A percentile compares a stretch with the other conserved stretches of the same genome.
Conservation (phyloP, 1,284 basidiomycete genomes). For the Puccinia hordei region DNA sequence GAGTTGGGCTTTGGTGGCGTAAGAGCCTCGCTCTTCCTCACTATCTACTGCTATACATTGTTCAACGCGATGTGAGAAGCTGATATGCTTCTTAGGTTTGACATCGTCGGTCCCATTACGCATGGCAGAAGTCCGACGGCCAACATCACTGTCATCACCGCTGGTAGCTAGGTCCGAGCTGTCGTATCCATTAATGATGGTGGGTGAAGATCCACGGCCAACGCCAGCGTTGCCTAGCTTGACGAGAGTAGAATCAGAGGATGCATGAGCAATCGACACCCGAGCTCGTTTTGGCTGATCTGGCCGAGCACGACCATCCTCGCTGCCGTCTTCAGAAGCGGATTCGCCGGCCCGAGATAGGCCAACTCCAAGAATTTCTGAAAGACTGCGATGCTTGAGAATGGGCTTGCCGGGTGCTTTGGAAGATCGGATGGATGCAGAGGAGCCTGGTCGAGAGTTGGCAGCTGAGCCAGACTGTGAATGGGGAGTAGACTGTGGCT, state of each 20-base stretch:
- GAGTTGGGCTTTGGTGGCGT: slow-evolving; percentile 8
- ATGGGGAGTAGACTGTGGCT: slow-evolving; percentile 57
- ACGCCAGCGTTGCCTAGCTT: slow-evolving; percentile 49
- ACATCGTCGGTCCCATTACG: slow-evolving; percentile 36
- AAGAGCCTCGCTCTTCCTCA: slow-evolving; percentile 55
- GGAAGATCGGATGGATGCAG: slow-evolving; percentile 19
- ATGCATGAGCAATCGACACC: slow-evolving; percentile 52
- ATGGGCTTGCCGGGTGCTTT: slow-evolving; percentile 71
- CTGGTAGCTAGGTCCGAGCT: slow-evolving; percentile 48
- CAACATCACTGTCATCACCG: slow-evolving; percentile 57
- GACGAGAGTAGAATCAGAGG: slow-evolving; percentile 53
- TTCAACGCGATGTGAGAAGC: slow-evolving; percentile 97
- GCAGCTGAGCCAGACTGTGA: slow-evolving; percentile 54
- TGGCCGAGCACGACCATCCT: slow-evolving; percentile 53
- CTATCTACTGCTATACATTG: slow-evolving; percentile 88
- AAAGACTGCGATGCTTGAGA: slow-evolving; percentile 90
- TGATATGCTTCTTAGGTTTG: slow-evolving; percentile 73
- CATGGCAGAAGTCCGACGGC: slow-evolving; percentile 56
- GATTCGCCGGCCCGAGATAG: slow-evolving; percentile 58
- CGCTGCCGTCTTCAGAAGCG: slow-evolving; percentile 63
- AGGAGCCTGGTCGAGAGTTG: slow-evolving; percentile 57
- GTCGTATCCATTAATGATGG: slow-evolving; percentile 52
- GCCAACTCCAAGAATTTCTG: slow-evolving; percentile 70
- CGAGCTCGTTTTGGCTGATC: slow-evolving; percentile 35
- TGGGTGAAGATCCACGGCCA: slow-evolving; percentile 52